These are phyloP conservation scores for Syzygium jambos DNA, from an alignment of 345 rosid genomes.

Conservation along the genomic window DNA sequence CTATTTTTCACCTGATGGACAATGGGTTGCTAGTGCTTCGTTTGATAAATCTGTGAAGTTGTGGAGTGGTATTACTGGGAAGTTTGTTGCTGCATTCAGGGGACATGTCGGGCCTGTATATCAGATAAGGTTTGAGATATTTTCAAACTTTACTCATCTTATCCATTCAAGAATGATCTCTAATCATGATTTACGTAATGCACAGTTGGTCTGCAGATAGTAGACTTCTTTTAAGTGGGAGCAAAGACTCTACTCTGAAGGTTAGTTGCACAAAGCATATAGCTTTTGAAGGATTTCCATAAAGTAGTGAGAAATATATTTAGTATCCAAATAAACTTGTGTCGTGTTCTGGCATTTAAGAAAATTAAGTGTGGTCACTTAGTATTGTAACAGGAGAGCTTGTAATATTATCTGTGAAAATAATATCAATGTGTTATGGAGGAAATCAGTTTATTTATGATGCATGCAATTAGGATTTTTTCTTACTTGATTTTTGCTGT, in stretches of 20 bases:
- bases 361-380: background rate
- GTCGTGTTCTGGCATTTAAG: background rate
- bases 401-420: background rate
- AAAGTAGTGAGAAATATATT: background rate
- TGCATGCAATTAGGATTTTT: background rate
- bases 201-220: slow-evolving; percentile 98
- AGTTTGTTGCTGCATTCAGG: slow-evolving; percentile 72
- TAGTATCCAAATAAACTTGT: background rate
- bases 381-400: background rate
- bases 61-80: slow-evolving; percentile 89
- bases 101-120: slow-evolving; percentile 97
- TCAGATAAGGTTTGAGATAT: slow-evolving; percentile 58
- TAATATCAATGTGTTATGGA: background rate
- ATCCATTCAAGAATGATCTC: background rate
- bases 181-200: slow-evolving; percentile 5
- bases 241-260: slow-evolving; percentile 96
- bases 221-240: slow-evolving; percentile 91
- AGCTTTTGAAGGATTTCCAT: background rate
- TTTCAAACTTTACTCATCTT: background rate
- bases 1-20: slow-evolving; percentile 92
- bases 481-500: background rate
- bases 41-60: slow-evolving; percentile 88
- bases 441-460: background rate
- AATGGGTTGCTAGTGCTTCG: slow-evolving; percentile 96
- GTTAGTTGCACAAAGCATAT: slow-evolving; percentile 15